Conservation (phyloP, 805 yeast genomes). For the Candida silvatica region DNA sequence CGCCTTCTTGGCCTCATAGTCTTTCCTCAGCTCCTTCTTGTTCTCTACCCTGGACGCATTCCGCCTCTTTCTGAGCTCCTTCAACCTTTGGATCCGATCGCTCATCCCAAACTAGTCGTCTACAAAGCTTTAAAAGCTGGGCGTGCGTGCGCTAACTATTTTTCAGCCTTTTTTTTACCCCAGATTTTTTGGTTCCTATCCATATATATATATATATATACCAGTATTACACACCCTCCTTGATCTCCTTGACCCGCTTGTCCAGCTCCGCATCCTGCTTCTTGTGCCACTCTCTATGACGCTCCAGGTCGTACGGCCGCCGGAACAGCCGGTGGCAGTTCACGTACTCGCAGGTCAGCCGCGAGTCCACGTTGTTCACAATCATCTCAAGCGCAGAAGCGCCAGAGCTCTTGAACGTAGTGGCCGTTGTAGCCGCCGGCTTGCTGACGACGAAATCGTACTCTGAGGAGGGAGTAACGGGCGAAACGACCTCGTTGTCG, state of each 20-base stretch:
- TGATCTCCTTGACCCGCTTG: slow-evolving; percentile 7
- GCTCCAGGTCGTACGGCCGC: slow-evolving; percentile 35
- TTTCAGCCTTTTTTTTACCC: no score
- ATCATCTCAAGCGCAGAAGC: slow-evolving; percentile 30
- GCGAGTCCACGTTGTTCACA: slow-evolving; percentile 27
- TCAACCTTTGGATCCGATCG: not conserved
- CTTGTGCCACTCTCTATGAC: slow-evolving; percentile 49
- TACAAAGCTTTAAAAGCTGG: no score
- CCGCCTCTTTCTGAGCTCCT: slow-evolving; percentile 12
- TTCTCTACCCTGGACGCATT: slow-evolving; percentile 21
- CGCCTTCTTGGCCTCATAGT: slow-evolving; percentile 19
- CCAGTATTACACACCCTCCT: slow-evolving; percentile 19
- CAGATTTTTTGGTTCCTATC: not conserved
- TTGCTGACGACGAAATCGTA: slow-evolving; percentile 7
- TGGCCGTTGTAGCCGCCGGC: slow-evolving; percentile 28
- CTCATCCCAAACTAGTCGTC: no score
- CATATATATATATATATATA: slow-evolving; percentile 8
- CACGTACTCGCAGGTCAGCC: slow-evolving; percentile 36
- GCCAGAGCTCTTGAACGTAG: no score
- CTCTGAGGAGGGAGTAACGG: slow-evolving; percentile 1
- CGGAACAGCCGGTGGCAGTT: slow-evolving; percentile 48
- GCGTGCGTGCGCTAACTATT: no score
- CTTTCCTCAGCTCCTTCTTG: slow-evolving; percentile 29
- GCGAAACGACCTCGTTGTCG: not conserved
- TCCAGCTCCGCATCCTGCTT: slow-evolving; percentile 12